Conservation (phyloP, 2,329 filamentous ascomycete genomes). For the Cordyceps cicadae region DNA sequence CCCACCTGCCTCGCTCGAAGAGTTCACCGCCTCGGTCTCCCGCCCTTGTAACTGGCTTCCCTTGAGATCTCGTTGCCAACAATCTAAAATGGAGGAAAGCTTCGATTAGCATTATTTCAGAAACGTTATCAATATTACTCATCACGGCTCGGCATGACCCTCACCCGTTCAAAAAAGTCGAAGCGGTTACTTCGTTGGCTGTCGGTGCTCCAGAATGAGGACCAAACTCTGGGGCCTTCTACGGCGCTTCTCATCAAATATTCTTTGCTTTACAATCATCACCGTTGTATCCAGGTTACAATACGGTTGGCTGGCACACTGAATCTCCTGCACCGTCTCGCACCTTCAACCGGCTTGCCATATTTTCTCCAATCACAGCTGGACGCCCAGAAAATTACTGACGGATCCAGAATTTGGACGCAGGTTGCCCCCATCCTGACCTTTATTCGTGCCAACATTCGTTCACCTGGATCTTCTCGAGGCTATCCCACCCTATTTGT, state of each 20-base stretch:
- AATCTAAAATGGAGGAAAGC: constrained; percentile 10
- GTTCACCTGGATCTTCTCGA: constrained; percentile 14
- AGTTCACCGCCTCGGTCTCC: background rate
- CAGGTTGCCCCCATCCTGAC: constrained; percentile 27
- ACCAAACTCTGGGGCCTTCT: constrained; percentile 27
- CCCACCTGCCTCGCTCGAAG: background rate
- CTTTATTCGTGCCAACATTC: constrained; percentile 23
- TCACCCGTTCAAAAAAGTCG: constrained; percentile 22
- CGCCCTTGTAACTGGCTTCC: background rate
- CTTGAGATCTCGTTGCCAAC: background rate
- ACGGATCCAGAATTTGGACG: constrained; percentile 21
- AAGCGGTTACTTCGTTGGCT: constrained; percentile 29
- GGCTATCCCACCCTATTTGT: constrained; percentile 32
- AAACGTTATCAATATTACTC: constrained; percentile 10
- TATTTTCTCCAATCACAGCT: constrained; percentile 20
- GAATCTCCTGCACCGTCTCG: constrained; percentile 16
- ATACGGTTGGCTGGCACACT: constrained; percentile 23
- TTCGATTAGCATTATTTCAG: constrained; percentile 13
- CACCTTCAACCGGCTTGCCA: constrained; percentile 17
- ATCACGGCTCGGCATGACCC: constrained; percentile 17
- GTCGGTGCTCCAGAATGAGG: constrained; percentile 27
- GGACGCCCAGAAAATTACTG: constrained; percentile 23
- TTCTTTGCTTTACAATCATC: constrained; percentile 24
- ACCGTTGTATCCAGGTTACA: constrained; percentile 22
- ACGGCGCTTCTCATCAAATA: constrained; percentile 23